Evolutionary conservation across 805 yeast genomes (phyloP).

Genomic region (Kodamaea leandrae): DNA sequence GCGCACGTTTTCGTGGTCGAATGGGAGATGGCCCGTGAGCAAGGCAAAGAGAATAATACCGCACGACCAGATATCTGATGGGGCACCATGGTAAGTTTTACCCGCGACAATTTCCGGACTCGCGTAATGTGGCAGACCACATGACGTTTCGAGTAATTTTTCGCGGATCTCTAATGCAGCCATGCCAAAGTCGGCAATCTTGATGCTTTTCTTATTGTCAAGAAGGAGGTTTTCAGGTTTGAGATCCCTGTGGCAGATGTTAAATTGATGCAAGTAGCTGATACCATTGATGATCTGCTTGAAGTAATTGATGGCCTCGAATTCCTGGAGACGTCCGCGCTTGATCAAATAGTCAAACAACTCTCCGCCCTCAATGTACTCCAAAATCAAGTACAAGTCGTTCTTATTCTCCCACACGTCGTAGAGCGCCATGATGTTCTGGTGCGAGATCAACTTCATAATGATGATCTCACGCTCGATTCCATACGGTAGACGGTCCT

Average conservation of each 20-base stretch:
- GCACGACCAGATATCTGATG: conserved; percentile 97
- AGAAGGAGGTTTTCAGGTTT: conserved; percentile 78
- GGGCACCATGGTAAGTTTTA: conserved; percentile 91
- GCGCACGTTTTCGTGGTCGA: conserved; percentile 94
- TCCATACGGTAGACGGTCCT: conserved; percentile 68
- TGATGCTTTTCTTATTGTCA: conserved; percentile 83
- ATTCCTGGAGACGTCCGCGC: conserved; percentile 82
- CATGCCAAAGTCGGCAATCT: conserved; percentile 98
- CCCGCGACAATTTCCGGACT: conserved; percentile 98
- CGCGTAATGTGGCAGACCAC: conserved; percentile 98
- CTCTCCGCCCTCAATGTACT: conserved; percentile 97
- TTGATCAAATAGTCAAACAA: conserved; percentile 88
- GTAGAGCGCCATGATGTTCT: conserved; percentile 72
- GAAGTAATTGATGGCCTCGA: conserved; percentile 87
- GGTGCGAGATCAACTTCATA: conserved; percentile 77
- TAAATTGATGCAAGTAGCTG: conserved; percentile 78
- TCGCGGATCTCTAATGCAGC: conserved; percentile 90
- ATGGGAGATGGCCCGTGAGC: conserved; percentile 92
- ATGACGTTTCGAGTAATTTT: conserved; percentile 83
- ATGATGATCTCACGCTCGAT: conserved; percentile 82
- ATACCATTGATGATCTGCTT: conserved; percentile 82
- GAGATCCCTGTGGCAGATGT: conserved; percentile 84
- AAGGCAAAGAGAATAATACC: conserved; percentile 93
- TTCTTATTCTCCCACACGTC: conserved; percentile 88
- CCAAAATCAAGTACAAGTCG: conserved; percentile 81